Conservation (phyloP, 345 rosid genomes). For the Melaleuca alternifolia region DNA sequence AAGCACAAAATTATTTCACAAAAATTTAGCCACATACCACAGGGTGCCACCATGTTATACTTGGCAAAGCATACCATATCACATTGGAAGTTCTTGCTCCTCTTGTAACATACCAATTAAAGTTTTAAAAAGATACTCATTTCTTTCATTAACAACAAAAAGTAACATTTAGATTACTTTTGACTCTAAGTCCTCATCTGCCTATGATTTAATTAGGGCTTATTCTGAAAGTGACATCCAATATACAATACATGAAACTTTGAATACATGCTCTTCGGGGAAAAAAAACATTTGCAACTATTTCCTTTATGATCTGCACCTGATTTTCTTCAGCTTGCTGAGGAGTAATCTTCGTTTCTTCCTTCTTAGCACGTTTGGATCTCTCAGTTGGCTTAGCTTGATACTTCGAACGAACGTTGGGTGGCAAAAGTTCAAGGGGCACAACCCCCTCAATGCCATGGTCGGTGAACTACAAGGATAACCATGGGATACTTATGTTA, state of each 20-base stretch:
- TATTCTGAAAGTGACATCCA: not conserved
- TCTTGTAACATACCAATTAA: not conserved
- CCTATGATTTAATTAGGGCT: not conserved
- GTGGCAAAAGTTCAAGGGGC: slow-evolving; percentile 75
- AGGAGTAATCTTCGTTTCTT: slow-evolving; percentile 47
- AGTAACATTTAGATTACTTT: not conserved
- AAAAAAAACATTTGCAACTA: not conserved
- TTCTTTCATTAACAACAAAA: not conserved
- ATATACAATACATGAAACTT: not conserved
- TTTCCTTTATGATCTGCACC: slow-evolving; percentile 12
- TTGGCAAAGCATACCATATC: not conserved
- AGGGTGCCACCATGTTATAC: not conserved
- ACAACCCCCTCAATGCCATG: slow-evolving; percentile 95
- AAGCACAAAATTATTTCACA: not conserved
- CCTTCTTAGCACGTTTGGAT: slow-evolving; percentile 86
- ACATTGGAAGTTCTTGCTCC: not conserved
- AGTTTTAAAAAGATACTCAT: not conserved
- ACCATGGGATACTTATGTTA: not conserved
- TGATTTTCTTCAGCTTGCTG: slow-evolving; percentile 61
- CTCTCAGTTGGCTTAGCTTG: slow-evolving; percentile 82
- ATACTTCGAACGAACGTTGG: slow-evolving; percentile 68
- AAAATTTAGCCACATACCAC: not conserved
- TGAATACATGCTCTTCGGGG: not conserved
- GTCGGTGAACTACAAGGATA: slow-evolving; percentile 72
- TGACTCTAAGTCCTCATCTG: not conserved